Evolutionary conservation across 768 basidiomycete species (phyloP).

Genomic region (Xerocomellus amylosporus): DNA sequence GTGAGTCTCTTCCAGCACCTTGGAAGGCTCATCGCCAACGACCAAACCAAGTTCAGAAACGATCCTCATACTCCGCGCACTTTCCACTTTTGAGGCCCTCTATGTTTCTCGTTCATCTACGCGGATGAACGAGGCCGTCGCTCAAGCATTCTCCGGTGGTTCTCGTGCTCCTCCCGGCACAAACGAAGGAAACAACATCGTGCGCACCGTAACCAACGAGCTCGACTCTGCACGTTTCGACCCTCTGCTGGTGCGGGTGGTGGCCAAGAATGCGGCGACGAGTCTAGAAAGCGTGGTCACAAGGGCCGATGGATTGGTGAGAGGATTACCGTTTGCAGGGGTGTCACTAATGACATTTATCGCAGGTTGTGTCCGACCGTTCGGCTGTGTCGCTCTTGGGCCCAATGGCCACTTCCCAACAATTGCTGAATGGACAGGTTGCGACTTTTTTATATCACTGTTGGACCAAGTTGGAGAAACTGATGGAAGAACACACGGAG

Average conservation of each 20-base stretch:
- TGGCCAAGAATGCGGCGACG: slow-evolving; percentile 69
- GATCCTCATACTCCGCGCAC: slow-evolving; percentile 76
- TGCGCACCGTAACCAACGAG: slow-evolving; percentile 82
- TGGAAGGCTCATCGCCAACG: not conserved
- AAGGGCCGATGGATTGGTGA: slow-evolving; percentile 66
- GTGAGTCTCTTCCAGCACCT: slow-evolving; percentile 36
- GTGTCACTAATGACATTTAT: not conserved
- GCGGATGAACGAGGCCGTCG: slow-evolving; percentile 80
- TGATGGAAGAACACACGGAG: slow-evolving; percentile 24
- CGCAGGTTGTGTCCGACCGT: slow-evolving; percentile 67
- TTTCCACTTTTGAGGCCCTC: slow-evolving; percentile 81
- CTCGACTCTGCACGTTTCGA: slow-evolving; percentile 55
- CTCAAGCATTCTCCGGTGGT: slow-evolving; percentile 71
- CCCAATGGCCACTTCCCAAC: slow-evolving; percentile 74
- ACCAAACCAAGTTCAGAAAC: slow-evolving; percentile 75
- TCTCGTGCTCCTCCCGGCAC: slow-evolving; percentile 66
- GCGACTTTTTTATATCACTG: slow-evolving; percentile 57
- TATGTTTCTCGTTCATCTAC: slow-evolving; percentile 84
- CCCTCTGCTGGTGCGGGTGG: slow-evolving; percentile 75
- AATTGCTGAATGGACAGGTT: slow-evolving; percentile 71
- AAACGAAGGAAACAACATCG: slow-evolving; percentile 73
- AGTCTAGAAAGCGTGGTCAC: slow-evolving; percentile 68
- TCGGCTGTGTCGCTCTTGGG: slow-evolving; percentile 73
- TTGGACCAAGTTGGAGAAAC: slow-evolving; percentile 24
- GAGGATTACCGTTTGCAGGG: slow-evolving; percentile 21